A percentile compares a stretch with the other conserved stretches of the same genome.
phyloP scores from a whole-genome alignment of 371 early-diverging fungal genomes.

The Umbelopsis sp. region DNA sequence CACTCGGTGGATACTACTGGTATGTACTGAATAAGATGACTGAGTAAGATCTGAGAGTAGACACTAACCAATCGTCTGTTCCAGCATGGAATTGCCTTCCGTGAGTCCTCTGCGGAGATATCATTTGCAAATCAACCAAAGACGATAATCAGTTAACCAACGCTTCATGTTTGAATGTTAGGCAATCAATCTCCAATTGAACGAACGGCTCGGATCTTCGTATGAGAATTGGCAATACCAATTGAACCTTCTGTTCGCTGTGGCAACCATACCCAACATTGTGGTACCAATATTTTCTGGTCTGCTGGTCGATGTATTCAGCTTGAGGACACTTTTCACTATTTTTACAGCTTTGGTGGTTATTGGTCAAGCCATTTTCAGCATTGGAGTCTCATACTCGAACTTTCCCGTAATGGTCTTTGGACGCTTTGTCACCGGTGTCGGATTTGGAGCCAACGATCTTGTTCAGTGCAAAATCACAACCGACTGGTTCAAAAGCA shows the following conservation, averaged over 20 bases:
- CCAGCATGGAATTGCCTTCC: conserved; percentile 5
- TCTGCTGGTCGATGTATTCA: conserved; percentile 54
- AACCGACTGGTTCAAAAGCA: conserved; percentile 54
- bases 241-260: conserved; percentile 72
- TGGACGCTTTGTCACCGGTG: conserved; percentile 71
- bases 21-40: not conserved
- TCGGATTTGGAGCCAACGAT: conserved; percentile 75
- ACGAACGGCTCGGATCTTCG: conserved; percentile 55
- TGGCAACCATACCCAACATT: conserved; percentile 80
- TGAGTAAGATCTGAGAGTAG: not conserved
- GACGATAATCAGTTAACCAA: not conserved
- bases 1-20: conserved; percentile 16
- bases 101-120: conserved; percentile 4
- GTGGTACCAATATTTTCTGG: conserved; percentile 76
- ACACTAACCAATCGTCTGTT: not conserved
- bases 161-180: not conserved
- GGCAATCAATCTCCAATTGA: conserved; percentile 68
- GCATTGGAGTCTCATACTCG: conserved; percentile 52
- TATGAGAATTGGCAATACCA: conserved; percentile 65
- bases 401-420: conserved; percentile 55
- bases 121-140: too few species aligned
- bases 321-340: conserved; percentile 48
- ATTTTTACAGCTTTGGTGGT: conserved; percentile 60
- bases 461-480: conserved; percentile 66
- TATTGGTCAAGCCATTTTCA: conserved; percentile 67